Percentiles rank a stretch among this genome's conserved stretches.
phyloP scores from a whole-genome alignment of 768 basidiomycete species.

The Psilocybe tampanensis region DNA sequence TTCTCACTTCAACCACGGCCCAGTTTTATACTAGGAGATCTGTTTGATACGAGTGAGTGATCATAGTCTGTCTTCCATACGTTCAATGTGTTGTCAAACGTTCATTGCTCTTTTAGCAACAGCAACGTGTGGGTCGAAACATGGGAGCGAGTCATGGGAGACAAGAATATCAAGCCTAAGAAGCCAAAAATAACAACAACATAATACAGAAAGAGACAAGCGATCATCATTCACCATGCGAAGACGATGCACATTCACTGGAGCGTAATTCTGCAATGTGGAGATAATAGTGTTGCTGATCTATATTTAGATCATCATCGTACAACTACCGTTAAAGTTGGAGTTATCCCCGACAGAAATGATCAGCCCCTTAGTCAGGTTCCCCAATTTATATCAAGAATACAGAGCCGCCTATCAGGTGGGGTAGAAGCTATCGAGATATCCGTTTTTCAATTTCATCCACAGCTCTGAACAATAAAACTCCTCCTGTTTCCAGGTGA shows the following conservation, averaged over 20 bases:
- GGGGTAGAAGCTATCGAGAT: not conserved
- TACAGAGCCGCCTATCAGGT: not conserved
- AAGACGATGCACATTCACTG: not conserved
- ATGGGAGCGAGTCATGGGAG: not conserved
- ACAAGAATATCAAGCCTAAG: not conserved
- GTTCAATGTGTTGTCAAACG: not conserved
- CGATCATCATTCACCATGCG: constrained; percentile 9
- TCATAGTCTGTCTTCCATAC: not conserved
- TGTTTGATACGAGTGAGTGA: too few species aligned
- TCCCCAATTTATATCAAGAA: too few species aligned
- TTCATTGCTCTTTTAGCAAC: not conserved
- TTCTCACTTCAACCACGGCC: not conserved
- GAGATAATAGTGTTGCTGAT: not conserved
- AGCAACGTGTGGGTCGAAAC: not conserved
- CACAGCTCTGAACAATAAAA: not conserved
- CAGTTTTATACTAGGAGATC: not conserved
- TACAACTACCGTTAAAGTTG: too few species aligned
- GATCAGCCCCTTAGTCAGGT: too few species aligned
- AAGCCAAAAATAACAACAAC: not conserved
- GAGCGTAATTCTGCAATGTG: not conserved
- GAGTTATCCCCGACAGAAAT: too few species aligned
- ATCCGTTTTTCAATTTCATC: not conserved
- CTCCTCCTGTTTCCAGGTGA: not conserved
- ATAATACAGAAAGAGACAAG: constrained; percentile 4
- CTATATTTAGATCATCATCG: not conserved